Evolutionary conservation across 495 filamentous ascomycete species (phyloP).

Genomic region (Podospora appendiculata): DNA sequence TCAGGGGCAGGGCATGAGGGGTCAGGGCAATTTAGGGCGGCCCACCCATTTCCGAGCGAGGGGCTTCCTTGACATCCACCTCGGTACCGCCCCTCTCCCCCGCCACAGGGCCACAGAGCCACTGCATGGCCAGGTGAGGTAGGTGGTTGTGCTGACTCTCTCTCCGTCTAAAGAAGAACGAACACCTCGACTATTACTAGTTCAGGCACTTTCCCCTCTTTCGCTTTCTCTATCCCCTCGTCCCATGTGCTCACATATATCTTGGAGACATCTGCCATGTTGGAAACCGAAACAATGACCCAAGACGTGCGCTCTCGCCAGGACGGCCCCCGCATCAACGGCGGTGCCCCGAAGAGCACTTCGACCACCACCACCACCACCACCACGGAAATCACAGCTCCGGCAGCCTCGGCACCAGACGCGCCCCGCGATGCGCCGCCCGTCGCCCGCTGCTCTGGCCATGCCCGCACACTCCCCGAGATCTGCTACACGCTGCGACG

Average conservation of each 20-base stretch:
- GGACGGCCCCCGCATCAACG: constrained; percentile 9
- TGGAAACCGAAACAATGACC: constrained; percentile 7
- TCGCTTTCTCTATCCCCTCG: background rate
- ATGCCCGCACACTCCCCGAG: constrained; percentile 12
- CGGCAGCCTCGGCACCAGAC: too few species aligned
- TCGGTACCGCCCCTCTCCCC: too few species aligned
- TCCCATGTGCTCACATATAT: background rate
- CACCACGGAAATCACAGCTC: background rate
- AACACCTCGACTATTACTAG: background rate
- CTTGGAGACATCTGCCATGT: background rate
- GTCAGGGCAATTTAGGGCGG: too few species aligned
- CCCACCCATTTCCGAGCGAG: too few species aligned
- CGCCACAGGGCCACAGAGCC: too few species aligned
- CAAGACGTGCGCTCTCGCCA: constrained; percentile 6
- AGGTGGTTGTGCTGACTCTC: background rate
- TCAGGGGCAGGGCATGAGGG: too few species aligned
- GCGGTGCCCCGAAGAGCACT: background rate
- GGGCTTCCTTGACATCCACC: too few species aligned
- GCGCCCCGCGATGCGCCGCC: too few species aligned
- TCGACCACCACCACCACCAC: background rate
- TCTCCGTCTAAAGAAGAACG: background rate
- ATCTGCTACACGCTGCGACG: constrained; percentile 42
- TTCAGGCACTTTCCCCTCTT: background rate
- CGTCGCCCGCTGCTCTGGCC: too few species aligned
- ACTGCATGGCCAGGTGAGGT: too few species aligned